phyloP scores from a whole-genome alignment of 2,329 filamentous ascomycete species.

The Penicillium crustosum region DNA sequence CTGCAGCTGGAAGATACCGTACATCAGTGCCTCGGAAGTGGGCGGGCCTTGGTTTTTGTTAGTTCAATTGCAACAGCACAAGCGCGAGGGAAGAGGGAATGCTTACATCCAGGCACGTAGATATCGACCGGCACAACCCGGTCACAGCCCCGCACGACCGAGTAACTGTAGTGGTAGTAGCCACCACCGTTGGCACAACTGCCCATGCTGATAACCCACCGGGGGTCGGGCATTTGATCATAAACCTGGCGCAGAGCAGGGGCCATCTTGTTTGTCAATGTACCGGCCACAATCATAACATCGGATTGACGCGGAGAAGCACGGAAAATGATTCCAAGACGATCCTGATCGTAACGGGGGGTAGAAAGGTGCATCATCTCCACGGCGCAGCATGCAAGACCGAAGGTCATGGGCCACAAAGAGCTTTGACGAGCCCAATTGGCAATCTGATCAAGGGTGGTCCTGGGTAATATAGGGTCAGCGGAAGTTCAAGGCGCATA shows the following conservation, averaged over 20 bases:
- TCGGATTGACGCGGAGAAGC: constrained; percentile 82
- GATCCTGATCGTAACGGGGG: constrained; percentile 86
- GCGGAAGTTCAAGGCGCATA: constrained; percentile 6
- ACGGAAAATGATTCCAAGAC: constrained; percentile 83
- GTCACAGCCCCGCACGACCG: constrained; percentile 73
- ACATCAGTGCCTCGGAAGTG: constrained; percentile 58
- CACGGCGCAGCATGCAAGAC: constrained; percentile 84
- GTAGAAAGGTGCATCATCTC: constrained; percentile 95
- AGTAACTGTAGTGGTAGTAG: constrained; percentile 87
- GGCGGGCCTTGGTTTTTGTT: constrained; percentile 45
- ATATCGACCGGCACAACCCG: constrained; percentile 80
- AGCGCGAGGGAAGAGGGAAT: constrained; percentile 29
- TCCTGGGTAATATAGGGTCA: constrained; percentile 28
- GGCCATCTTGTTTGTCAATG: constrained; percentile 92
- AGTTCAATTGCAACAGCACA: constrained; percentile 9
- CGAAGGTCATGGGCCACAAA: constrained; percentile 90
- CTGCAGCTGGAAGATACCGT: constrained; percentile 74
- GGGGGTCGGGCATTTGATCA: constrained; percentile 91
- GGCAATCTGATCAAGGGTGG: constrained; percentile 66
- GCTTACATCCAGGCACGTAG: constrained; percentile 77
- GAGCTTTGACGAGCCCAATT: constrained; percentile 89
- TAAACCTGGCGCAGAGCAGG: constrained; percentile 85
- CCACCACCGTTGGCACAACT: constrained; percentile 83
- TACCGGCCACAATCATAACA: constrained; percentile 88
- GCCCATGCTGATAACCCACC: constrained; percentile 86